Percentiles rank a stretch among this genome's conserved stretches.
These are phyloP conservation scores for Cercospora sojina DNA, from an alignment of 2,329 filamentous ascomycete species.

Conservation along the genomic window DNA sequence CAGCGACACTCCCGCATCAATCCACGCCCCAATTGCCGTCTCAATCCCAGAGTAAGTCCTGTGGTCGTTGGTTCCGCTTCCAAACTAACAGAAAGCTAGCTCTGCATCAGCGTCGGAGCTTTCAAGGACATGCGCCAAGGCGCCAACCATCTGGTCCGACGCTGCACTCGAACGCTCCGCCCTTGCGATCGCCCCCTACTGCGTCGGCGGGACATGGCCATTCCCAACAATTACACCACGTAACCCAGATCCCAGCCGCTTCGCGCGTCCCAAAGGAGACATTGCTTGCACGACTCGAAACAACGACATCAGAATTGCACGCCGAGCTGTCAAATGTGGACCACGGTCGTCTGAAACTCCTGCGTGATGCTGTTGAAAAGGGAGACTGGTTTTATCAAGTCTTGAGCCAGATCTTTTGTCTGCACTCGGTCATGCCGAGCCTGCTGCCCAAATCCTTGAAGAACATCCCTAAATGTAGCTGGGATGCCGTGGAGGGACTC, in stretches of 20 bases:
- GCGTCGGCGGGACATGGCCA: conserved; percentile 4
- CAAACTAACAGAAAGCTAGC: background rate
- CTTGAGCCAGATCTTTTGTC: conserved; percentile 65
- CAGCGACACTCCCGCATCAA: background rate
- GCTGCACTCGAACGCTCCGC: conserved; percentile 5
- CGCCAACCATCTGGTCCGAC: background rate
- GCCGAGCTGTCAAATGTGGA: conserved; percentile 16
- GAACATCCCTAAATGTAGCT: conserved; percentile 34
- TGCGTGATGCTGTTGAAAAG: conserved; percentile 56
- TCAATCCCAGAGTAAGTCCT: background rate
- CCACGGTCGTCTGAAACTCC: conserved; percentile 51
- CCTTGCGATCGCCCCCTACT: background rate
- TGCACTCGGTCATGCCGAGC: conserved; percentile 48
- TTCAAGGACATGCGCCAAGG: background rate
- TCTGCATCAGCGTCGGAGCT: conserved; percentile 1
- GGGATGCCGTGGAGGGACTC: conserved; percentile 44
- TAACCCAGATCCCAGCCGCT: background rate
- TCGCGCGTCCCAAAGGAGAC: conserved; percentile 14
- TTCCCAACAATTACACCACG: background rate
- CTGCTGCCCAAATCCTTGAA: conserved; percentile 43
- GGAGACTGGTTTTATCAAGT: conserved; percentile 64
- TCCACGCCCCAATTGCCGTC: background rate
- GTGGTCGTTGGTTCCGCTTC: background rate
- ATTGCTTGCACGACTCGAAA: conserved; percentile 14
- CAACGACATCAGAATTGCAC: conserved; percentile 4